Percentiles rank a stretch among this genome's conserved stretches.
Evolutionary conservation across 2,329 filamentous ascomycete genomes (phyloP).

Genomic region (Eutypella sp.): DNA sequence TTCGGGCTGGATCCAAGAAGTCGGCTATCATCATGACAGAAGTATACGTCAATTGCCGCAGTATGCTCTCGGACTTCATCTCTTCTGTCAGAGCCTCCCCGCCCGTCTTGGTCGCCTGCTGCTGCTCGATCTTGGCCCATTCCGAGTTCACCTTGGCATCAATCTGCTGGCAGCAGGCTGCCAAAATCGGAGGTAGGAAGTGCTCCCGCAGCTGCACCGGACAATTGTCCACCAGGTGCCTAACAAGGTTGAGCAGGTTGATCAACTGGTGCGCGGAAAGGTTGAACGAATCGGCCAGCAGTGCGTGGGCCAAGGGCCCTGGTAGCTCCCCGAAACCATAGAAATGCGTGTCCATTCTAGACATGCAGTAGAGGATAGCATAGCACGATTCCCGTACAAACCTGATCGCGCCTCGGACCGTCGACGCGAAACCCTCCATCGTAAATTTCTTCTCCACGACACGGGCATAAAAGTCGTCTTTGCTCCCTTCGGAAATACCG

Average conservation of each 20-base stretch:
- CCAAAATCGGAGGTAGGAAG: slow-evolving; percentile 80
- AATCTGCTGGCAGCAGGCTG: slow-evolving; percentile 78
- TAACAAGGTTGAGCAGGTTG: slow-evolving; percentile 82
- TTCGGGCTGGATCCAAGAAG: slow-evolving; percentile 71
- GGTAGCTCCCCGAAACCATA: slow-evolving; percentile 87
- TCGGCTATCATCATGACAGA: slow-evolving; percentile 89
- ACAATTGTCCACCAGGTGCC: slow-evolving; percentile 88
- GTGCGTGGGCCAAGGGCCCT: slow-evolving; percentile 72
- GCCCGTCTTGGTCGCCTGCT: slow-evolving; percentile 57
- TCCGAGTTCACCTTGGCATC: slow-evolving; percentile 82
- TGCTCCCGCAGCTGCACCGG: slow-evolving; percentile 70
- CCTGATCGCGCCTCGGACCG: slow-evolving; percentile 81
- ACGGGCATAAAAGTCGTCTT: slow-evolving; percentile 92
- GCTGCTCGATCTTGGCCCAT: slow-evolving; percentile 71
- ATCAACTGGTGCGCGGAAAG: slow-evolving; percentile 91
- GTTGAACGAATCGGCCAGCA: slow-evolving; percentile 77
- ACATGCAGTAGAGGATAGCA: slow-evolving; percentile 91
- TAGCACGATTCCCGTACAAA: slow-evolving; percentile 92
- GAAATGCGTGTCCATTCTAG: slow-evolving; percentile 78
- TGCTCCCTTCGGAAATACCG: slow-evolving; percentile 90
- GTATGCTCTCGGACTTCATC: slow-evolving; percentile 96
- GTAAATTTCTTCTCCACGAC: slow-evolving; percentile 86
- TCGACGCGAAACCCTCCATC: slow-evolving; percentile 89
- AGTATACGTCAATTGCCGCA: slow-evolving; percentile 87
- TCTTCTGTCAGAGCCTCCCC: slow-evolving; percentile 84